Percentiles rank a stretch among this genome's conserved stretches.
Evolutionary conservation across 257 asterid genomes (phyloP).

Genomic region (Eucommia ulmoides): DNA sequence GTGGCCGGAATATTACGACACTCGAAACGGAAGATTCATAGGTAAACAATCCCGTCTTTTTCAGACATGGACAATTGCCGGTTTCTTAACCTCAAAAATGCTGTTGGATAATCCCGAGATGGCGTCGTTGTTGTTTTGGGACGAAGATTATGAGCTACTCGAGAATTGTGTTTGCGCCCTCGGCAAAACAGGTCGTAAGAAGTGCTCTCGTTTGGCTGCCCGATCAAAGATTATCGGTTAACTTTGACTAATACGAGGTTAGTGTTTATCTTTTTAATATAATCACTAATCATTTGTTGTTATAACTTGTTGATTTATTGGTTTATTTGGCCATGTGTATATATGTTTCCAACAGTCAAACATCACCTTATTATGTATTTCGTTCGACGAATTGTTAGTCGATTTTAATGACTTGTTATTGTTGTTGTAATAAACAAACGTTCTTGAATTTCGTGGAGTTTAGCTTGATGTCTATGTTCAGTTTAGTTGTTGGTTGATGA

Average conservation of each 20-base stretch:
- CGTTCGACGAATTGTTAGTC: background rate
- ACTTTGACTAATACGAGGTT: background rate
- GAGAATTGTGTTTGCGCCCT: slow-evolving; percentile 30
- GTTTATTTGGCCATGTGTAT: background rate
- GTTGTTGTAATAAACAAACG: too few species aligned
- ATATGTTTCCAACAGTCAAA: background rate
- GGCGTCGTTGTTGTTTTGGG: slow-evolving; percentile 27
- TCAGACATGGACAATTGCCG: slow-evolving; percentile 36
- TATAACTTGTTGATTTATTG: background rate
- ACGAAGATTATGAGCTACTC: slow-evolving; percentile 28
- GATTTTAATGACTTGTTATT: too few species aligned
- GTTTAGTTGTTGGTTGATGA: too few species aligned
- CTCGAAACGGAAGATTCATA: slow-evolving; percentile 22
- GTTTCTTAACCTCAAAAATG: slow-evolving; percentile 28
- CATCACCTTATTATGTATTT: background rate
- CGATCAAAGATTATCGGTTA: slow-evolving; percentile 7
- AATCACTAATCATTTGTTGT: background rate
- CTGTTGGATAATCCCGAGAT: slow-evolving; percentile 22
- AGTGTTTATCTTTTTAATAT: background rate
- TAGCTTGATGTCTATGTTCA: too few species aligned
- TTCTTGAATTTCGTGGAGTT: too few species aligned
- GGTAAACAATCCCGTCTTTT: slow-evolving; percentile 30
- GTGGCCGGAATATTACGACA: slow-evolving; percentile 39
- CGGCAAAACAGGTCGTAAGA: slow-evolving; percentile 10
- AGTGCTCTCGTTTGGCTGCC: slow-evolving; percentile 18